Evolutionary conservation across 192 early-diverging fungal genomes (phyloP), one percentile per base, ranked within the genome.

Genomic region (Coemansia aciculifera): DNA sequence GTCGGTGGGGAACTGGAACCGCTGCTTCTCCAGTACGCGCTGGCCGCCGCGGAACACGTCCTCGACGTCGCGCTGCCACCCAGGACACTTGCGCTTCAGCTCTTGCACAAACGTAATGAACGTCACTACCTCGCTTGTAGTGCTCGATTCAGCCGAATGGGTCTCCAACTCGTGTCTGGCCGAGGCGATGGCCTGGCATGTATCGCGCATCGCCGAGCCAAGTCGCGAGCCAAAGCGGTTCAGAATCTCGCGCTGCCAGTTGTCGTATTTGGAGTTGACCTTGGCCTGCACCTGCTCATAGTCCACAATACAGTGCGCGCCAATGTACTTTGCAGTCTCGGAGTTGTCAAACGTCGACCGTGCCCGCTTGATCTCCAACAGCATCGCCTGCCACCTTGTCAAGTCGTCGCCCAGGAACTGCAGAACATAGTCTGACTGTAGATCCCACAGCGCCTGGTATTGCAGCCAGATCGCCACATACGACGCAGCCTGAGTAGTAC

Each of bases 221-320:
- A 99, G 81, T 70, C 89, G 90, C 59, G 71, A 77, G 5, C 95
- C 96, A 75, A 98, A 99, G 62, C 89, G 89, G 81, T 91, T 92
- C 38, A 97, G 86, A 21, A 99, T 91, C 70, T 99, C 98, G 34
- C 89, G 87, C 74, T 99, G 98, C 98, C 97, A 99, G 64, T 84
- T 86, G 69, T 99, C 98, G 85, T 99, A 99, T 72, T 96, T 95
- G 44, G 90, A 87, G 60, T 97, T 99, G 59, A 99, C 96, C 74
- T 98, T 99, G 57, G 89, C 87, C 78, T 99, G 98, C n/a, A 98
- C 96, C 77, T 96, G 94, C 69, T 92, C 95, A 79, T 98, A 99
- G 73, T 99, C 93, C 36, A 99, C 85, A 0, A 95, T 86, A n/a
- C 89, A 75, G 19, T 89, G 84, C 12, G 90, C 85, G 12, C 95